A percentile compares a stretch with the other conserved stretches of the same genome.
Conservation (phyloP, 495 filamentous ascomycete genomes). For the Niebla homalea region DNA sequence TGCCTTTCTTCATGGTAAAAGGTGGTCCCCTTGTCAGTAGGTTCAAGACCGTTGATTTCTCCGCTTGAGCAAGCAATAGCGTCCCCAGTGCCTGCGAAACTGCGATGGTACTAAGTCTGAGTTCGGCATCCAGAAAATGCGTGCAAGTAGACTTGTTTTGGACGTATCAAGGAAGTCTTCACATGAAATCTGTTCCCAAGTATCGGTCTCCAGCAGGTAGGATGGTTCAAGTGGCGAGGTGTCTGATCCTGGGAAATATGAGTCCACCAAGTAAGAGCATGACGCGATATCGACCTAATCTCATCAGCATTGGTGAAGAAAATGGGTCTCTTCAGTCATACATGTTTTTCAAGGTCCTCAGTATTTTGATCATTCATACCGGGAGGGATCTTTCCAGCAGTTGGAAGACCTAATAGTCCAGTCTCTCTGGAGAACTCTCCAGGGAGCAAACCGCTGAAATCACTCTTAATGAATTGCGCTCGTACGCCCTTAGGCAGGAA, state of each 20-base stretch:
- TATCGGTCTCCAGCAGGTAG: constrained; percentile 51
- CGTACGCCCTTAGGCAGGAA: constrained; percentile 67
- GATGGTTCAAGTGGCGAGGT: constrained; percentile 54
- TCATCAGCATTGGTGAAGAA: constrained; percentile 10
- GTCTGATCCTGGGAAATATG: constrained; percentile 51
- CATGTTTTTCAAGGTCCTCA: constrained; percentile 81
- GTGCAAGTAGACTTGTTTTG: constrained; percentile 56
- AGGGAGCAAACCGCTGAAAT: constrained; percentile 79
- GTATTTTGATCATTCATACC: constrained; percentile 91
- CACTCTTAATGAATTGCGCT: constrained; percentile 78
- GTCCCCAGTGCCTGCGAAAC: constrained; percentile 62
- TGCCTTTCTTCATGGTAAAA: neutral
- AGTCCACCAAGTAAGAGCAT: constrained; percentile 82
- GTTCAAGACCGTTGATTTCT: constrained; percentile 5
- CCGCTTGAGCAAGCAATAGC: constrained; percentile 65
- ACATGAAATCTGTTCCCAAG: constrained; percentile 67
- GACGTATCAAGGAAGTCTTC: constrained; percentile 67
- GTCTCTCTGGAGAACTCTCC: constrained; percentile 73
- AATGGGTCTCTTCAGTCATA: constrained; percentile 25
- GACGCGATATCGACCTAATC: constrained; percentile 49
- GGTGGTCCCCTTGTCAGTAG: neutral
- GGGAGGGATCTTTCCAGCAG: constrained; percentile 61
- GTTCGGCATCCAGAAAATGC: constrained; percentile 77
- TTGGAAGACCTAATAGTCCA: constrained; percentile 45
- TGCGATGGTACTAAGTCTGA: constrained; percentile 51